Conservation (phyloP, 2,329 filamentous ascomycete genomes). For the Fusarium albidum region DNA sequence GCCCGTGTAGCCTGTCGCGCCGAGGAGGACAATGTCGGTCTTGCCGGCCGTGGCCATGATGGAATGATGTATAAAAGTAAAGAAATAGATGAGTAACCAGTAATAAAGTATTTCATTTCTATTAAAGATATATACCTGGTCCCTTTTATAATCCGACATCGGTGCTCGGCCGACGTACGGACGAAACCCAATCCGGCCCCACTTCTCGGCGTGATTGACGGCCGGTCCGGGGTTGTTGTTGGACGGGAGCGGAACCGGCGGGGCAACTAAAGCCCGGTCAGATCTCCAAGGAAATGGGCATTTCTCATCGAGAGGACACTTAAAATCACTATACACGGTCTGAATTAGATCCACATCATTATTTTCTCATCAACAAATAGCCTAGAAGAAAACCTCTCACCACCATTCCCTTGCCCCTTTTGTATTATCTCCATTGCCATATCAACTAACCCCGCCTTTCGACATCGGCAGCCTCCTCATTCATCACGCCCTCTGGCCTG, state of each 20-base stretch:
- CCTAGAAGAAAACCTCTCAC: too few relatives aligned
- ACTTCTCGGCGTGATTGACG: conserved; percentile 22
- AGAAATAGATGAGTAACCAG: too few relatives aligned
- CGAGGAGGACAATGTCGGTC: conserved; percentile 55
- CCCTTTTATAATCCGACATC: not conserved
- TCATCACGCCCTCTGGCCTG: conserved; percentile 35
- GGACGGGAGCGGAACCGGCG: conserved; percentile 1
- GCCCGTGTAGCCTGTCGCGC: conserved; percentile 81
- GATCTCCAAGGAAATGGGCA: too few relatives aligned
- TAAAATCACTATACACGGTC: too few relatives aligned
- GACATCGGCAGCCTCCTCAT: conserved; percentile 26
- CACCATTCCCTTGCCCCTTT: not conserved
- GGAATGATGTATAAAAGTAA: not conserved
- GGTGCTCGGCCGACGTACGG: conserved; percentile 17
- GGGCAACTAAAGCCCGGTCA: conserved; percentile 4
- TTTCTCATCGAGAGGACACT: too few relatives aligned
- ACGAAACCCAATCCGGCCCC: conserved; percentile 6
- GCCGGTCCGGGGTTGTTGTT: conserved; percentile 10
- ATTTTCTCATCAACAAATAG: not conserved
- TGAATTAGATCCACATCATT: too few relatives aligned
- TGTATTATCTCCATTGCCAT: not conserved
- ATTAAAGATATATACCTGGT: not conserved
- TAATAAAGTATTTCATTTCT: too few relatives aligned
- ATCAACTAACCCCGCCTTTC: conserved; percentile 18
- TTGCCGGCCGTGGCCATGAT: conserved; percentile 4